A percentile compares a stretch with the other conserved stretches of the same genome.
These are phyloP conservation scores for Neofusicoccum ribis DNA, from an alignment of 2,329 filamentous ascomycete genomes.

Conservation along the genomic window DNA sequence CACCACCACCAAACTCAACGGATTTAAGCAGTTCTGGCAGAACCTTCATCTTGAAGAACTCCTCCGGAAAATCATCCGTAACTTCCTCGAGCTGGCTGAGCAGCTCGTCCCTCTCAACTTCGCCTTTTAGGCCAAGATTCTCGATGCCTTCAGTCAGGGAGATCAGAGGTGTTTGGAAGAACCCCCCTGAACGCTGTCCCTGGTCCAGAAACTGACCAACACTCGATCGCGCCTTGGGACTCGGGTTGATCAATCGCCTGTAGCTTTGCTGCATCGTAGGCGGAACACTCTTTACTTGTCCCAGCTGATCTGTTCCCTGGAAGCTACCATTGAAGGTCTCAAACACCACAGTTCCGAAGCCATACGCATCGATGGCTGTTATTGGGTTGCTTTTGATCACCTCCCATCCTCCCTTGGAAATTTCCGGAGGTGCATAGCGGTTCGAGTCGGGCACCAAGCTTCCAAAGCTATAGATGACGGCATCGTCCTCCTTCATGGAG, in stretches of 20 bases:
- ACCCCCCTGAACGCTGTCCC: constrained; percentile 75
- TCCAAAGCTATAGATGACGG: constrained; percentile 87
- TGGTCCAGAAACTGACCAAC: constrained; percentile 87
- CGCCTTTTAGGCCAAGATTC: constrained; percentile 83
- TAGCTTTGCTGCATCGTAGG: constrained; percentile 88
- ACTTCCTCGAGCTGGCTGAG: constrained; percentile 74
- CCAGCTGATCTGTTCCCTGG: constrained; percentile 72
- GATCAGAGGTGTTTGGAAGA: constrained; percentile 92
- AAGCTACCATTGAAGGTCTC: constrained; percentile 92
- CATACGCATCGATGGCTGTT: constrained; percentile 82
- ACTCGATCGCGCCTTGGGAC: constrained; percentile 84
- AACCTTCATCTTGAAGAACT: constrained; percentile 97
- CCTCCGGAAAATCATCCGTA: constrained; percentile 92
- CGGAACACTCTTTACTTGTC: constrained; percentile 83
- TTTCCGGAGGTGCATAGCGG: constrained; percentile 83
- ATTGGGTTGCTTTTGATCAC: constrained; percentile 79
- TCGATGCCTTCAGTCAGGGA: constrained; percentile 91
- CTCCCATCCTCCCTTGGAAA: constrained; percentile 88
- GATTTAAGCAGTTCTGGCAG: constrained; percentile 95
- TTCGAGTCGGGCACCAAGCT: constrained; percentile 82
- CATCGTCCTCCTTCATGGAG: constrained; percentile 94
- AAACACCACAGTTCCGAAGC: constrained; percentile 78
- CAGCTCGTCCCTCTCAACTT: constrained; percentile 72
- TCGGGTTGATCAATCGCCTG: constrained; percentile 82
- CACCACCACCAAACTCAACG: constrained; percentile 96